phyloP scores from a whole-genome alignment of 2,329 filamentous ascomycete genomes.

The Fusarium nygamai region DNA sequence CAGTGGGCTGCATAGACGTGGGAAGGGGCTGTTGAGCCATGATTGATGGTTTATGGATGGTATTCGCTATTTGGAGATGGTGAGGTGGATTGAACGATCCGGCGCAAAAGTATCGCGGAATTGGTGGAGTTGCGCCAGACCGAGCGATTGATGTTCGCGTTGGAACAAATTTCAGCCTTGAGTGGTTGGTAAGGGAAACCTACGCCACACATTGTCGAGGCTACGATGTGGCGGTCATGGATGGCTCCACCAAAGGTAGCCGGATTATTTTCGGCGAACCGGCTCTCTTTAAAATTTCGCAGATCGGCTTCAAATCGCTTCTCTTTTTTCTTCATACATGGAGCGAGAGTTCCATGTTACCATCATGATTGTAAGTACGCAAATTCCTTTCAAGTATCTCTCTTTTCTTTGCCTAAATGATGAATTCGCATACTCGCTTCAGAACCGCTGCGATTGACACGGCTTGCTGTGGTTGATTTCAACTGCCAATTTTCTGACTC shows the following conservation, averaged over 20 bases:
- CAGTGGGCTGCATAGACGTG: constrained; percentile 67
- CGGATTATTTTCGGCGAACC: constrained; percentile 38
- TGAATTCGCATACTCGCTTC: constrained; percentile 57
- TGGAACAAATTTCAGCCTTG: constrained; percentile 49
- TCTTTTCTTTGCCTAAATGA: constrained; percentile 45
- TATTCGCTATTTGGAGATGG: constrained; percentile 17
- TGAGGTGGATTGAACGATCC: constrained; percentile 42
- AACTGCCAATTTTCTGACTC: constrained; percentile 53
- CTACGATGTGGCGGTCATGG: constrained; percentile 15
- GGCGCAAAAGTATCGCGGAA: constrained; percentile 38
- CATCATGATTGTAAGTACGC: constrained; percentile 53
- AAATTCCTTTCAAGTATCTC: background rate
- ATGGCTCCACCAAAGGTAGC: background rate
- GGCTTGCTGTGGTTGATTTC: constrained; percentile 56
- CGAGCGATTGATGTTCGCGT: constrained; percentile 39
- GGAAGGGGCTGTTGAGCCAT: constrained; percentile 68
- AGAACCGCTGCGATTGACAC: constrained; percentile 63
- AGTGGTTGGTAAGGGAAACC: constrained; percentile 38
- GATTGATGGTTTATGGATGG: constrained; percentile 26
- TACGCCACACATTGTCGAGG: constrained; percentile 21
- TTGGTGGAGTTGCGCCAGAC: constrained; percentile 42
- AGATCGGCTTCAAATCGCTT: constrained; percentile 3
- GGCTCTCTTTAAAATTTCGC: constrained; percentile 35
- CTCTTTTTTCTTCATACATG: constrained; percentile 38
- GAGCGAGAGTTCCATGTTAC: constrained; percentile 46